These are phyloP conservation scores for Globisporangium parvum DNA, from an alignment of 352 stramenopile genomes.

Conservation along the genomic window DNA sequence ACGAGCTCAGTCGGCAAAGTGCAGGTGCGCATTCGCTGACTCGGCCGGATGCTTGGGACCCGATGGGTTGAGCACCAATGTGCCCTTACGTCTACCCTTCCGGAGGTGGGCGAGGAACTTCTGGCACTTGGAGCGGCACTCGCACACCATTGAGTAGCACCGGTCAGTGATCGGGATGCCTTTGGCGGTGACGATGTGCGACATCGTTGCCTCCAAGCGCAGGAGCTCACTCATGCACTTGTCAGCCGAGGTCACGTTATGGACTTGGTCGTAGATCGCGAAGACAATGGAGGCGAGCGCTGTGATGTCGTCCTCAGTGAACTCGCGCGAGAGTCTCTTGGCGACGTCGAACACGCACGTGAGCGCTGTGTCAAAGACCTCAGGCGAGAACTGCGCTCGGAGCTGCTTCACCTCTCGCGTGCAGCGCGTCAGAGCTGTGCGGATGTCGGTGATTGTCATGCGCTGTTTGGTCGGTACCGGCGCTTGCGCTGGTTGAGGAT, in stretches of 20 bases:
- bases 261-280: constrained; percentile 33
- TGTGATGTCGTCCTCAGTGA: constrained; percentile 29
- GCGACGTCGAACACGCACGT: constrained; percentile 42
- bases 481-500: no score
- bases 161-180: constrained; percentile 23
- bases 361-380: constrained; percentile 33
- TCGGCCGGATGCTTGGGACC: no score
- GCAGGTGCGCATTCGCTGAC: constrained; percentile 19
- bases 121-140: constrained; percentile 42
- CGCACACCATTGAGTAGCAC: constrained; percentile 25
- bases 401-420: constrained; percentile 24
- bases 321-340: constrained; percentile 28
- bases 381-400: constrained; percentile 34
- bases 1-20: constrained; percentile 21
- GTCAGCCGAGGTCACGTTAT: constrained; percentile 23
- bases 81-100: no score
- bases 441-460: not conserved
- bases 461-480: not conserved
- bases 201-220: constrained; percentile 42
- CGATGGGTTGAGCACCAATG: not conserved
- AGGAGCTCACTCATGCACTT: constrained; percentile 42
- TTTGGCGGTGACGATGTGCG: constrained; percentile 20
- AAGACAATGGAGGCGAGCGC: constrained; percentile 32
- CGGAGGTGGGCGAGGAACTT: constrained; percentile 18
- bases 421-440: constrained; percentile 18